A percentile compares a stretch with the other conserved stretches of the same genome.
Evolutionary conservation across 495 filamentous ascomycete species (phyloP).

Genomic region (Parathielavia appendiculata): DNA sequence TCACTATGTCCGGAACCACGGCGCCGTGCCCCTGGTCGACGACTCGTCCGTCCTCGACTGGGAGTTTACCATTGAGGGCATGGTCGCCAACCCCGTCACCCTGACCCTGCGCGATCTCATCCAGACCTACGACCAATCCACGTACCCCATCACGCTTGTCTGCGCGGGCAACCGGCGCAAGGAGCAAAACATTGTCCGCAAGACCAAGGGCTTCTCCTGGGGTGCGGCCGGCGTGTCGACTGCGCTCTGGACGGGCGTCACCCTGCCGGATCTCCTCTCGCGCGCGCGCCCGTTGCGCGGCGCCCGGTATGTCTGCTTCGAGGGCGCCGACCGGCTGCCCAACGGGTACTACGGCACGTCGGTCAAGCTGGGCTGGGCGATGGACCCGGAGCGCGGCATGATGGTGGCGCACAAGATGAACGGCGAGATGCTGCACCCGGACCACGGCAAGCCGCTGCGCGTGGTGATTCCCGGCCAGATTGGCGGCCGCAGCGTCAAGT

Average conservation of each 20-base stretch:
- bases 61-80: conserved; percentile 79
- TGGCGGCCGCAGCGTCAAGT: conserved; percentile 91
- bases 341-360: conserved; percentile 91
- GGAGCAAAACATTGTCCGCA: conserved; percentile 88
- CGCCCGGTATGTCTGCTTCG: conserved; percentile 87
- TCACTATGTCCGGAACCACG: conserved; percentile 96
- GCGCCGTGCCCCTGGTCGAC: conserved; percentile 70
- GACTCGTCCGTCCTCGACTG: conserved; percentile 72
- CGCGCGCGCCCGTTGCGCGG: conserved; percentile 62
- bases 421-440: conserved; percentile 73
- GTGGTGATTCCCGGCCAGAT: conserved; percentile 91
- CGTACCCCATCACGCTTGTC: conserved; percentile 82
- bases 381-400: conserved; percentile 79
- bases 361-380: conserved; percentile 80
- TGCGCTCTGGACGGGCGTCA: conserved; percentile 80
- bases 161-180: conserved; percentile 93
- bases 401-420: conserved; percentile 95
- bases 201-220: conserved; percentile 96
- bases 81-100: conserved; percentile 74
- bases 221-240: conserved; percentile 86
- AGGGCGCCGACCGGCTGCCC: conserved; percentile 83
- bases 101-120: conserved; percentile 72
- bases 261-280: conserved; percentile 66
- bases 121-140: conserved; percentile 73
- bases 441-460: conserved; percentile 82